Evolutionary conservation across 1,284 basidiomycete genomes (phyloP), one percentile per base, ranked within the genome.

Genomic region (Dichomitus squalens): DNA sequence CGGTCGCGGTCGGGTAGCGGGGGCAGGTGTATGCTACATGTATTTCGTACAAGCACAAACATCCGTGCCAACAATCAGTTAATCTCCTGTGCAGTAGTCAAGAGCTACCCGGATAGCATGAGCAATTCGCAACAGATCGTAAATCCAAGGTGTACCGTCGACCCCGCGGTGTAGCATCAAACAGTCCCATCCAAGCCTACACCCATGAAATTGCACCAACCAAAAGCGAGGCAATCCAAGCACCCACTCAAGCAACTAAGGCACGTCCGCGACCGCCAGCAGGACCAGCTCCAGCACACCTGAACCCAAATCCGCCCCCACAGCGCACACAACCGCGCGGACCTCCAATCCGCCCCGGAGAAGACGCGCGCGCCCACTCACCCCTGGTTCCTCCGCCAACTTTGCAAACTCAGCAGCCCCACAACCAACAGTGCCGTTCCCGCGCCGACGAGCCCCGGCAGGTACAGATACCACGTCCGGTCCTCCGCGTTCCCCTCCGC

Each of bases 351-450:
- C n/a, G n/a, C n/a, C n/a, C n/a, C n/a, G n/a, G n/a, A n/a, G n/a
- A n/a, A n/a, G n/a, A n/a, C n/a, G n/a, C n/a, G n/a, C n/a, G n/a
- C n/a, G n/a, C n/a, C n/a, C n/a, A n/a, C 33, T 60, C 60, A 60
- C 7, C 64, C 64, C 65, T 75, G 74, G 33, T 68, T 71, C 64
- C 87, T 83, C 71, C 88, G 81, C 73, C 89, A 91, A 71, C 86
- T 87, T 33, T 88, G 88, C 65, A 92, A 82, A 58, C 88, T 88
- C 63, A 92, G 70, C 49, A 92, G 84, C 0, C 89, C 90, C 14
- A 92, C 87, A 14, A 90, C 86, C 40, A 92, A 76, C 59, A 92
- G 68, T 43, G 90, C 89, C 18, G 89, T 90, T 11, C 90, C 90
- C 31, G 89, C 90, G 21, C 89, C 90, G 2, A 92, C 83, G 59